Evolutionary conservation across 768 basidiomycete genomes (phyloP).

Genomic region (Lactarius tabidus): DNA sequence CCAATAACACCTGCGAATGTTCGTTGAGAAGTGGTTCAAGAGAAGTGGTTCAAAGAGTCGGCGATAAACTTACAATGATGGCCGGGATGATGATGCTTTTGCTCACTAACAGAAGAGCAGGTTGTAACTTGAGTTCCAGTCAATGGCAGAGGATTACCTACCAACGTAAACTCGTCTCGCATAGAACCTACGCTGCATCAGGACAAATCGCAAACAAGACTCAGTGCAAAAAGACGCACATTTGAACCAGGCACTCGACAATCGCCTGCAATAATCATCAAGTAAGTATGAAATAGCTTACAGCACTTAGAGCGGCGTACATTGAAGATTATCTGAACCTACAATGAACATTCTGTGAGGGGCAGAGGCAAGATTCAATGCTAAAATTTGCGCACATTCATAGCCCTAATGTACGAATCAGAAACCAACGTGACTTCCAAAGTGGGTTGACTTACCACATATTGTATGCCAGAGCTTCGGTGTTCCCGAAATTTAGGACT

Average conservation of each 20-base stretch:
- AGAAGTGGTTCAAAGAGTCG: background rate
- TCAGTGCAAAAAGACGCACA: too few relatives aligned
- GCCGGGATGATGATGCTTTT: background rate
- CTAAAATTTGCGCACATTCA: conserved; percentile 26
- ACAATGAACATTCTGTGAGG: background rate
- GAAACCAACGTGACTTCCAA: background rate
- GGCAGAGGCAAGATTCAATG: conserved; percentile 12
- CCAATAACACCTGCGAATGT: conserved; percentile 31
- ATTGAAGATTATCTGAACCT: background rate
- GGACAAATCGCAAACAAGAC: background rate
- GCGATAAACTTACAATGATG: background rate
- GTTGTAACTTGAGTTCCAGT: background rate
- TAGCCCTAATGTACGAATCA: conserved; percentile 15
- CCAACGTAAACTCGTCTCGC: conserved; percentile 9
- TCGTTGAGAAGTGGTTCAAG: background rate
- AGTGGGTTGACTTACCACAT: conserved; percentile 37
- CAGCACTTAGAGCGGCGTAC: background rate
- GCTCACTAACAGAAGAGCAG: background rate
- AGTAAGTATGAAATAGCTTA: background rate
- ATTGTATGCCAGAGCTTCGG: conserved; percentile 35
- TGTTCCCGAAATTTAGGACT: conserved; percentile 42
- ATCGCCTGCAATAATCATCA: background rate
- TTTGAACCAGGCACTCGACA: background rate
- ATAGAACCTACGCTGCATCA: conserved; percentile 2
- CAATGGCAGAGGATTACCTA: background rate